phyloP scores from a whole-genome alignment of 805 yeast genomes.

The Kodamaea restingae region DNA sequence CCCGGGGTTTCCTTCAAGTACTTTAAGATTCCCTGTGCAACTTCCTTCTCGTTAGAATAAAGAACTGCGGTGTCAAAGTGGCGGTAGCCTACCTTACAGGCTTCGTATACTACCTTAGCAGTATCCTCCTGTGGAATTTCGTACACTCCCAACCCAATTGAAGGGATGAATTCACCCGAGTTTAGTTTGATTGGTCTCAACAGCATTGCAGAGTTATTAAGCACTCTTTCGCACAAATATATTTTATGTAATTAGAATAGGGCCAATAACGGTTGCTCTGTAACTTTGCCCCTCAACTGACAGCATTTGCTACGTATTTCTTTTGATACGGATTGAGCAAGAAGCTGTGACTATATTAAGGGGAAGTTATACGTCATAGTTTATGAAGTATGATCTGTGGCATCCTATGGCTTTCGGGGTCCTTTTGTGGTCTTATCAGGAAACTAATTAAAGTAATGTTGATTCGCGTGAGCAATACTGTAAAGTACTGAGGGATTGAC shows the following conservation, averaged over 20 bases:
- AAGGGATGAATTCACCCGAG: conserved; percentile 37
- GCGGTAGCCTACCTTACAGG: conserved; percentile 61
- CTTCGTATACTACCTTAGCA: conserved; percentile 46
- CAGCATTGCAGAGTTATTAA: conserved; percentile 1
- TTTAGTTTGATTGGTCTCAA: conserved; percentile 20
- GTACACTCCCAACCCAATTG: conserved; percentile 50
- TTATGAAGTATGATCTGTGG: too few species aligned
- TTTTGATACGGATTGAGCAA: too few species aligned
- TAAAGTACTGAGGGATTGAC: too few species aligned
- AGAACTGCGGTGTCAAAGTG: conserved; percentile 74
- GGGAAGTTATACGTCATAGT: too few species aligned
- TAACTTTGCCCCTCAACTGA: too few species aligned
- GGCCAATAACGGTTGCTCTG: conserved; percentile 1
- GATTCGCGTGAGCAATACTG: too few species aligned
- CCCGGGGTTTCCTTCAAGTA: conserved; percentile 34
- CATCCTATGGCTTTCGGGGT: too few species aligned
- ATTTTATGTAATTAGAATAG: neutral
- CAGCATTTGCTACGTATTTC: too few species aligned
- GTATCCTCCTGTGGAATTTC: conserved; percentile 34
- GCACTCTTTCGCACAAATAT: neutral
- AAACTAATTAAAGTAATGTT: too few species aligned
- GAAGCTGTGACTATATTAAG: too few species aligned
- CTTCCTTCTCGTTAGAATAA: conserved; percentile 64
- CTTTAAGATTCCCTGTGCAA: conserved; percentile 55
- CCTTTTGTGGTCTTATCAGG: too few species aligned